Conservation (phyloP, 805 yeast species). For the Wickerhamomyces ciferrii region DNA sequence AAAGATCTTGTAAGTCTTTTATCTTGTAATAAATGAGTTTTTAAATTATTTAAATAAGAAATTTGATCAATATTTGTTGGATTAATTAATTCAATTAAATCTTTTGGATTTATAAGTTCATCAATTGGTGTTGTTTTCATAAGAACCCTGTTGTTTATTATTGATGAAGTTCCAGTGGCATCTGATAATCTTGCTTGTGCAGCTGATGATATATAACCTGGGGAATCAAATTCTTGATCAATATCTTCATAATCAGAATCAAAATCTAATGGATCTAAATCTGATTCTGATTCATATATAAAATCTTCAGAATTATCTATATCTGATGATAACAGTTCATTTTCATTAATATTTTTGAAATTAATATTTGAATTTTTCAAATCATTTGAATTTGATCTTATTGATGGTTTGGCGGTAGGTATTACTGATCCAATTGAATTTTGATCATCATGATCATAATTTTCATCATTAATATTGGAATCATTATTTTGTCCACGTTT, state of each 20-base stretch:
- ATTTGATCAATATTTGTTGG: conserved; percentile 21
- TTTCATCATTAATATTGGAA: too few species aligned
- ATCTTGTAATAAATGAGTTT: conserved; percentile 17
- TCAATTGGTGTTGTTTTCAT: conserved; percentile 5
- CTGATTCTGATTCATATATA: conserved; percentile 20
- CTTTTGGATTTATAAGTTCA: conserved; percentile 15
- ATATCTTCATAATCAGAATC: conserved; percentile 23
- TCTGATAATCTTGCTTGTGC: conserved; percentile 8
- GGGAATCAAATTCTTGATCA: conserved; percentile 14
- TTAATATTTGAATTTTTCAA: too few species aligned
- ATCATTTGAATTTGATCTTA: too few species aligned
- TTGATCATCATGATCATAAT: background rate
- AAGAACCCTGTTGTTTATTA: background rate
- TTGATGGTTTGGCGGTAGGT: background rate
- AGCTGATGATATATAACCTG: conserved; percentile 9
- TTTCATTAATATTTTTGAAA: conserved; percentile 7
- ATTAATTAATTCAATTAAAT: conserved; percentile 22
- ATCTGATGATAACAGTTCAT: conserved; percentile 21
- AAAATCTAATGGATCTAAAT: conserved; percentile 25
- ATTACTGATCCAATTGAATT: background rate
- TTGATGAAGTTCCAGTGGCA: background rate
- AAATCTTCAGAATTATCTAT: conserved; percentile 31
- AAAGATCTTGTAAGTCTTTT: conserved; percentile 28
- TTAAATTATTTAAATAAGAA: conserved; percentile 8
- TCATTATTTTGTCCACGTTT: too few species aligned